Percentiles rank a stretch among this genome's conserved stretches.
phyloP scores from a whole-genome alignment of 371 early-diverging fungal genomes.

The Amoeboaphelidium protococcarum region DNA sequence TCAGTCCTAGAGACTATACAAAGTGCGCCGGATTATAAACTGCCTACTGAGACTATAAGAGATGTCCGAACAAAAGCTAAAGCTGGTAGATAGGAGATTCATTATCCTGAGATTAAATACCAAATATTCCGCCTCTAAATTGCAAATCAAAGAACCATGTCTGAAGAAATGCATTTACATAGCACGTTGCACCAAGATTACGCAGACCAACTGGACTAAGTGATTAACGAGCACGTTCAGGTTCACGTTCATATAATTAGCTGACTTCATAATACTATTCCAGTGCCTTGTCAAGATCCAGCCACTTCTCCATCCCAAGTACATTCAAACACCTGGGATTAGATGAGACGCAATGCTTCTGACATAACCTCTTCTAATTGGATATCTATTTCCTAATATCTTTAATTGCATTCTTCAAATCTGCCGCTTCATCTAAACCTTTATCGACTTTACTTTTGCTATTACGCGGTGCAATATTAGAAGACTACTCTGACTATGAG shows the following conservation, averaged over 20 bases:
- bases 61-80: slow-evolving; percentile 10
- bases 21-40: slow-evolving; percentile 12
- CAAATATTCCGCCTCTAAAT: slow-evolving; percentile 11
- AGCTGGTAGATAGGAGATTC: slow-evolving; percentile 10
- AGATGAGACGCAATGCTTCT: no score
- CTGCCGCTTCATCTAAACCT: no score
- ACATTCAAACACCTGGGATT: slow-evolving; percentile 18
- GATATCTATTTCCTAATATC: no score
- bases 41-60: slow-evolving; percentile 7
- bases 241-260: slow-evolving; percentile 7
- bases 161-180: slow-evolving; percentile 17
- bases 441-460: no score
- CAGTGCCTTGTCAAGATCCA: slow-evolving; percentile 9
- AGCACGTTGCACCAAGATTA: slow-evolving; percentile 24
- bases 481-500: no score
- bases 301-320: slow-evolving; percentile 14
- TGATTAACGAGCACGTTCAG: slow-evolving; percentile 1
- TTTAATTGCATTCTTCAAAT: no score
- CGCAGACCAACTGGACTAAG: not conserved
- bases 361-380: no score
- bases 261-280: not conserved
- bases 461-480: no score
- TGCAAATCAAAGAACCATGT: slow-evolving; percentile 16
- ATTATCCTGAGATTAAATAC: not conserved
- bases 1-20: slow-evolving; percentile 11